Conservation (phyloP, 2,329 filamentous ascomycete genomes). For the Nakataea oryzae region DNA sequence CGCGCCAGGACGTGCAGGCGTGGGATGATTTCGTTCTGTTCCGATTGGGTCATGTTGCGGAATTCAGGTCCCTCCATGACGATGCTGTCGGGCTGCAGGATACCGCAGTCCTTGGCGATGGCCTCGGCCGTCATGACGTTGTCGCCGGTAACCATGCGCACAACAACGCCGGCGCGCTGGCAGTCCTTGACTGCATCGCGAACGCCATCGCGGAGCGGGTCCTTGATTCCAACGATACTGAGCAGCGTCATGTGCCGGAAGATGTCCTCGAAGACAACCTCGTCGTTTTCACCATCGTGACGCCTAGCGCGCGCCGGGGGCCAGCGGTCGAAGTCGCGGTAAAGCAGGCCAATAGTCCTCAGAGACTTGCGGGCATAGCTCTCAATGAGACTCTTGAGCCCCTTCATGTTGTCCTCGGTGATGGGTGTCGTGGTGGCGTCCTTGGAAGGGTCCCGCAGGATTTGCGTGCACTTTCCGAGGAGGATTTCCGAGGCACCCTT, state of each 20-base stretch:
- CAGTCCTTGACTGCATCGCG: slow-evolving; percentile 61
- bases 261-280: slow-evolving; percentile 43
- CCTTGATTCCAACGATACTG: slow-evolving; percentile 69
- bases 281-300: slow-evolving; percentile 31
- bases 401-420: slow-evolving; percentile 39
- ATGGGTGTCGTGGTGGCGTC: slow-evolving; percentile 32
- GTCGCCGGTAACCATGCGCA: slow-evolving; percentile 80
- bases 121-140: slow-evolving; percentile 71
- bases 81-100: slow-evolving; percentile 51
- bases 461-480: slow-evolving; percentile 42
- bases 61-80: slow-evolving; percentile 74
- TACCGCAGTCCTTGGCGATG: slow-evolving; percentile 73
- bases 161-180: slow-evolving; percentile 66
- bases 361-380: slow-evolving; percentile 71
- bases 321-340: slow-evolving; percentile 78
- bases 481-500: slow-evolving; percentile 58
- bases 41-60: slow-evolving; percentile 54
- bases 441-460: slow-evolving; percentile 36
- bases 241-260: slow-evolving; percentile 58
- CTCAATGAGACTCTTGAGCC: slow-evolving; percentile 59
- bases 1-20: slow-evolving; percentile 61
- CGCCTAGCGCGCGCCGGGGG: slow-evolving; percentile 53
- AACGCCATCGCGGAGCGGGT: slow-evolving; percentile 68
- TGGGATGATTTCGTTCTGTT: slow-evolving; percentile 59
- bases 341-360: slow-evolving; percentile 74